Evolutionary conservation across 1,284 basidiomycete genomes (phyloP), one percentile per base, ranked within the genome.

Genomic region (Cryptococcus sp.): DNA sequence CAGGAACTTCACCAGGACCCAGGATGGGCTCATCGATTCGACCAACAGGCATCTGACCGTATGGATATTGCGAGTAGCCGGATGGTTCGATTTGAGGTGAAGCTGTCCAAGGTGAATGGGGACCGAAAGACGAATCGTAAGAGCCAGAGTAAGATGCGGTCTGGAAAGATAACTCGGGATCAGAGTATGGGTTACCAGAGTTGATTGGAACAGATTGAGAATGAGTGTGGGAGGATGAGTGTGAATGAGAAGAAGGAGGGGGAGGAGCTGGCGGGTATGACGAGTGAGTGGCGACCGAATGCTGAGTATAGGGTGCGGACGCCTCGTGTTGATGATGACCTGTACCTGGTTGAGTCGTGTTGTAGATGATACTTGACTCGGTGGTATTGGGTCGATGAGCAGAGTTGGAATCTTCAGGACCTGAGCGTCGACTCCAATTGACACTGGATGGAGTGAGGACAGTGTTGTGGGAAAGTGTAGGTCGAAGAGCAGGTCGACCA

Each of bases 1-100:
- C 67, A 1, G 61, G 62, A 7, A 66, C 46, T 50, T 74, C 72
- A 13, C 69, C 70, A 4, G 67, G 69, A 21, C 56, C 60, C 24
- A 74, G 60, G 56, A 74, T 67, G 7, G 72, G 72, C 52, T 72
- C 72, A 23, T 64, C 53, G 44, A 62, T 56, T 50, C 63, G 64
- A 24, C 21, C 21, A 9, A 13, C 21, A 14, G 21, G n/a, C n/a
- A 9, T 16, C 11, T 23, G 18, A 25, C 37, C 4, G 24, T 48
- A 44, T 23, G 48, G 49, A 18, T 25, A 24, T 14, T 44, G 52
- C 28, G 31, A 21, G 53, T 53, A 51, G 49, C 53, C 52, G 42
- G 49, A 45, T 4, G 48, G 32, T 48, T 43, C 48, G 39, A 54
- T 53, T 46, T 48, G 54, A 22, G 21, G 50, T 39, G 25, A 51